Percentiles rank a stretch among this genome's conserved stretches.
phyloP scores from a whole-genome alignment of 208 protist genomes.

The Naegleria fowleri region DNA sequence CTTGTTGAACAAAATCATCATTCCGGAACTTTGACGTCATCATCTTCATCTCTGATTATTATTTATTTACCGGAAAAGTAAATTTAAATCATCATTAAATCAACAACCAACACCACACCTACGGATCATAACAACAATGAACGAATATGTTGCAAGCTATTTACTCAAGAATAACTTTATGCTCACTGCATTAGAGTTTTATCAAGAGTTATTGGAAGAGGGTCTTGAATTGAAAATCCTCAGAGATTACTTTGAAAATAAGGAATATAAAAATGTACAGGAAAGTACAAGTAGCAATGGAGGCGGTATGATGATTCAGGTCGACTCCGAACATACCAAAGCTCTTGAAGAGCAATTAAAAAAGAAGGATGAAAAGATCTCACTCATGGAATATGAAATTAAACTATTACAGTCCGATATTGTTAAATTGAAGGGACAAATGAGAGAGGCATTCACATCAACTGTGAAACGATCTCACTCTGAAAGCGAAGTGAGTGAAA shows the following conservation, averaged over 20 bases:
- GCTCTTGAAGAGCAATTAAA: slow-evolving; percentile 5
- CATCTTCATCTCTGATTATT: too few species aligned
- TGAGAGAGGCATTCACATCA: neutral
- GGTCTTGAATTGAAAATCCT: neutral
- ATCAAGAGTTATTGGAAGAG: slow-evolving; percentile 28
- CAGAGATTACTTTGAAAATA: slow-evolving; percentile 22
- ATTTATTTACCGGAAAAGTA: too few species aligned
- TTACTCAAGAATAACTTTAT: slow-evolving; percentile 12
- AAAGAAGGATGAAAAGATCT: slow-evolving; percentile 28
- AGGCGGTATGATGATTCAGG: neutral
- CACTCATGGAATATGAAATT: slow-evolving; percentile 17
- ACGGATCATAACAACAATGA: neutral
- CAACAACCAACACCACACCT: too few species aligned
- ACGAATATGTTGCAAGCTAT: slow-evolving; percentile 13
- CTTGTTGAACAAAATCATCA: too few species aligned
- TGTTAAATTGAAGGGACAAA: slow-evolving; percentile 12
- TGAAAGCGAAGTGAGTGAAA: neutral
- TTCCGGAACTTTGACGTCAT: too few species aligned
- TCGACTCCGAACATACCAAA: neutral
- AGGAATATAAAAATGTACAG: neutral
- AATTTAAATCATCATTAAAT: too few species aligned
- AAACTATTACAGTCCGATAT: neutral
- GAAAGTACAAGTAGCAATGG: neutral
- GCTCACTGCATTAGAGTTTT: slow-evolving; percentile 26
- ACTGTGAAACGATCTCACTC: neutral